A percentile compares a stretch with the other conserved stretches of the same genome.
Conservation (phyloP, 352 stramenopile genomes). For the Phytophthora idaei region DNA sequence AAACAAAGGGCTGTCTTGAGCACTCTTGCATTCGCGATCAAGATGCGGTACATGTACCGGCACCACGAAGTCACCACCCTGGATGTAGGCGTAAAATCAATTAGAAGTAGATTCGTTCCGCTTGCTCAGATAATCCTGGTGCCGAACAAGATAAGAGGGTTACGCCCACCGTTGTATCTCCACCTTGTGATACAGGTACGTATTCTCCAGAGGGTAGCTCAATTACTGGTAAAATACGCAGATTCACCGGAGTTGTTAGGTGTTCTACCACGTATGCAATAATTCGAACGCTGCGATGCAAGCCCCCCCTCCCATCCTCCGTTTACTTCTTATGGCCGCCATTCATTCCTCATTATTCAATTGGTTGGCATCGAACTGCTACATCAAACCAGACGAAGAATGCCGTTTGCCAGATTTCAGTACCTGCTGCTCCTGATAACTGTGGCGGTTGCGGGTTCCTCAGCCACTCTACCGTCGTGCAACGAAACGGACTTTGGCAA, state of each 20-base stretch:
- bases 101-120: too few relatives aligned
- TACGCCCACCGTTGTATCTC: too few relatives aligned
- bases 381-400: background rate
- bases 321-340: background rate
- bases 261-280: background rate
- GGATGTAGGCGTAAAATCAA: too few relatives aligned
- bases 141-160: too few relatives aligned
- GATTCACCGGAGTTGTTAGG: background rate
- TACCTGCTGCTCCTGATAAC: background rate
- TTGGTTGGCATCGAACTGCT: background rate
- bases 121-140: too few relatives aligned
- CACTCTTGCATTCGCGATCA: too few relatives aligned
- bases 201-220: too few relatives aligned
- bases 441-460: background rate
- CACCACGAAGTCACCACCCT: too few relatives aligned
- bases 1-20: too few relatives aligned
- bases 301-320: background rate
- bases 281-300: background rate
- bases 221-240: background rate
- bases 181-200: too few relatives aligned
- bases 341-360: background rate
- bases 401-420: background rate
- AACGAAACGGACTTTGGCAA: background rate
- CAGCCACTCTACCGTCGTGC: background rate
- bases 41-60: too few relatives aligned